Base-by-base conservation (phyloP, 352 stramenopile species). In the Pythium phragmiticola region DNA sequence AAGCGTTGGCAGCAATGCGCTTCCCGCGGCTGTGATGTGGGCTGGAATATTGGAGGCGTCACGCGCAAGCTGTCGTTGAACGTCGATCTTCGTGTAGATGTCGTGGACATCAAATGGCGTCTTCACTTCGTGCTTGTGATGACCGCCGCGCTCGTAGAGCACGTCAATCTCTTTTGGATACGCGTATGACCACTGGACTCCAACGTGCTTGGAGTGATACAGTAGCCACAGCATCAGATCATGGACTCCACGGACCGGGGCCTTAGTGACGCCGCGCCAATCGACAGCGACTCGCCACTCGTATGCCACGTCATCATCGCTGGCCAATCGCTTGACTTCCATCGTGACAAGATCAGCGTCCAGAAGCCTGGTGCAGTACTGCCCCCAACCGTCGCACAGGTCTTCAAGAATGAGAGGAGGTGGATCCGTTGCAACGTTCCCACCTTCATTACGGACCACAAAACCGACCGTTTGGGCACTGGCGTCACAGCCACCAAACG, bases 1-100 rank as follows among this genome's bases (percentile, higher is more conserved):
- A n/a, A 99, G 75, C 7, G 73, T 95, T 21, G 92, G 90, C 4
- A 94, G 64, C 36, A 97, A 66, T 49, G 69, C 55, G 4, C 63
- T 53, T n/a, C 34, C 46, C 19, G 60, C 55, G 14, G 34, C 17
- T 2, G 70, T 61, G n/a, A 77, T 66, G 12, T 57, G 45, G 17
- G 21, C 17, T 14, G 70, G 57, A 33, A 69, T 53, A 34, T 72
- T 74, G 34, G 54, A 59, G 13, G 67, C 50, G 36, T 74, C 69
- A 1, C 76, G 70, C 57, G 64, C 28, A 14, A 88, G 63, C 17
- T 88, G 81, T 1, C 37, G 39, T 2, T 55, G 13, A 3, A 72
- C 62, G 23, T 90, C 65, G 43, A 90, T 90, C 47, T 68, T 68
- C 9, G 69, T 62, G 58, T 87, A 88, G 17, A 90, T 69, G 43